These are phyloP conservation scores for Lomentospora prolificans DNA, from an alignment of 2,329 filamentous ascomycete genomes.

Conservation along the genomic window DNA sequence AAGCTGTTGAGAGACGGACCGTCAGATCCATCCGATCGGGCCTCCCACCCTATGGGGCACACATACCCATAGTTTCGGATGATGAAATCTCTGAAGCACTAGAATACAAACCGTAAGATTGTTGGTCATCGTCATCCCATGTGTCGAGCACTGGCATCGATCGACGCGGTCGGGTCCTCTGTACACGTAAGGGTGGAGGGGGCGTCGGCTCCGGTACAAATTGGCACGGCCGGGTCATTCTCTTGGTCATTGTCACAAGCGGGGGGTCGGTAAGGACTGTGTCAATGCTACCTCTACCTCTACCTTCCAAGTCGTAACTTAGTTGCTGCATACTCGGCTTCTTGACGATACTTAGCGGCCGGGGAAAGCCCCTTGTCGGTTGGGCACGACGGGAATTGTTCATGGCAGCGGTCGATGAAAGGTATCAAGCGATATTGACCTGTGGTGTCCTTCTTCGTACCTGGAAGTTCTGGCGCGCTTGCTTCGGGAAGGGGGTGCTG, in stretches of 20 bases:
- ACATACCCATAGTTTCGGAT: neutral
- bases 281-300: neutral
- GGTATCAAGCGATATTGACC: neutral
- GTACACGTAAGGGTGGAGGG: slow-evolving; percentile 1
- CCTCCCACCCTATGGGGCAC: neutral
- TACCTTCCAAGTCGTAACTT: neutral
- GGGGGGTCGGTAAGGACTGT: neutral
- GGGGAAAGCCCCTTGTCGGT: neutral
- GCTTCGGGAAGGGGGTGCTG: neutral
- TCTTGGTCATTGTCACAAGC: neutral
- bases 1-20: neutral
- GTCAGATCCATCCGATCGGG: neutral
- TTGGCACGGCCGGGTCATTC: neutral
- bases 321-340: neutral
- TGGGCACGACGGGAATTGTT: neutral
- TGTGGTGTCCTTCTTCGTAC: neutral
- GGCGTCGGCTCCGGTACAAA: neutral
- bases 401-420: neutral
- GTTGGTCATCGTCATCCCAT: neutral
- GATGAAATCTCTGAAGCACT: neutral
- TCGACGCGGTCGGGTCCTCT: neutral
- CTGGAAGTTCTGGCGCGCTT: neutral
- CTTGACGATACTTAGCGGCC: slow-evolving; percentile 6
- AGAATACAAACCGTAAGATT: slow-evolving; percentile 5
- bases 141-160: neutral